Base-by-base conservation (phyloP, 139 green algal species). In the Closterium sp. region DNA sequence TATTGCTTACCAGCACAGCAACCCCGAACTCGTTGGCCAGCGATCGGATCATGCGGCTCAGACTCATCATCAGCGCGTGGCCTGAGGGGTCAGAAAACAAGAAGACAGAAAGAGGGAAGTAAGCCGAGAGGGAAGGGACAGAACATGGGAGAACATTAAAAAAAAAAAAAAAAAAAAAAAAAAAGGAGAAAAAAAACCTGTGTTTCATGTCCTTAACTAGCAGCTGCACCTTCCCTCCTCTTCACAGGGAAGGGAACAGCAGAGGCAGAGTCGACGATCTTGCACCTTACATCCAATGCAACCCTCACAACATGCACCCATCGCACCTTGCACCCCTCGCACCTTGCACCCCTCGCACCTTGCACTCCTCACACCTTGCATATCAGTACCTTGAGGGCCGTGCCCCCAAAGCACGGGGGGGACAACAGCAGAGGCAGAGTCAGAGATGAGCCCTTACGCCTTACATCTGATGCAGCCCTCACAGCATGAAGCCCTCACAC, bases 391-490 rank as follows among this genome's bases (percentile, higher is more conserved):
- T 91, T 91, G 89, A 12, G 89, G 32, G 25, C 90, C 81, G 3
- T 30, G 23, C 28, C 89, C 76, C 25, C 89, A 69, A 21, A 91
- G 89, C 25, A 91, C 33, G 19, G 89, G 81, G 6, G 81, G 16
- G 31, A 91, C 69, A 32, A 91, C 66, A 10, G 89, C 89, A 30
- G 89, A 91, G 28, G 89, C 81, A 33, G 89, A 91, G 69, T 91
- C 89, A 5, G 90, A 16, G 6, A 91, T 81, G 9, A 91, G 76
- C 66, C n/a, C n/a, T n/a, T n/a, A n/a, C n/a, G n/a, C n/a, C n/a
- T n/a, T n/a, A n/a, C n/a, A n/a, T n/a, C n/a, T n/a, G n/a, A n/a
- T n/a, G n/a, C n/a, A n/a, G n/a, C n/a, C n/a, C n/a, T n/a, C n/a
- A n/a, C n/a, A n/a, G n/a, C n/a, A n/a, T n/a, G n/a, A n/a, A n/a